These are phyloP conservation scores for Biscogniauxia mediterranea DNA, from an alignment of 2,329 filamentous ascomycete species.

Conservation along the genomic window DNA sequence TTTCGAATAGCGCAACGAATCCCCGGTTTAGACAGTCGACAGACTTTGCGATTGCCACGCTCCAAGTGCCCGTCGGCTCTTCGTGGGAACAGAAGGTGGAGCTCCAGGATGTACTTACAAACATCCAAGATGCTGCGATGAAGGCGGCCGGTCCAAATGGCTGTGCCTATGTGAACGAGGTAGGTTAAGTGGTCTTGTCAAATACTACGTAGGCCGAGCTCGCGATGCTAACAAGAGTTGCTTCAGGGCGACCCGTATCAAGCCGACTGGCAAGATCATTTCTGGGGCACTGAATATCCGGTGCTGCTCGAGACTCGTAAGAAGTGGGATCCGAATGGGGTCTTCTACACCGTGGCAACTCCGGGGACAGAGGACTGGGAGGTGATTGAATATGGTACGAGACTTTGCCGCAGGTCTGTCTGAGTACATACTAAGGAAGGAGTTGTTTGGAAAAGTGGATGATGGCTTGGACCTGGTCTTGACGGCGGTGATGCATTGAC, in stretches of 20 bases:
- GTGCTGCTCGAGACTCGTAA: slow-evolving; percentile 25
- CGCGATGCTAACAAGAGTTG: slow-evolving; percentile 5
- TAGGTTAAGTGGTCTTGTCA: slow-evolving; percentile 7
- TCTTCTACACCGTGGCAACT: slow-evolving; percentile 28
- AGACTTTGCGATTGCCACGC: slow-evolving; percentile 35
- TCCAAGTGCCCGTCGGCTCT: slow-evolving; percentile 36
- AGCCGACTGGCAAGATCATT: slow-evolving; percentile 28
- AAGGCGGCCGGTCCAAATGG: slow-evolving; percentile 37
- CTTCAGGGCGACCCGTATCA: slow-evolving; percentile 35
- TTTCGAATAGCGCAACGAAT: slow-evolving; percentile 40
- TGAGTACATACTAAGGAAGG: too few species aligned
- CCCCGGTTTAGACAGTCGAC: slow-evolving; percentile 37
- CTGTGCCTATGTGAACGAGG: slow-evolving; percentile 47
- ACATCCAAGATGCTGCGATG: slow-evolving; percentile 37
- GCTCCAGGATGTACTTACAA: slow-evolving; percentile 38
- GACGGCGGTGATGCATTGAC: too few species aligned
- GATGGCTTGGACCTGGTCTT: too few species aligned
- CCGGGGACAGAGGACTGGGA: slow-evolving; percentile 31
- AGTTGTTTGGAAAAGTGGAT: too few species aligned
- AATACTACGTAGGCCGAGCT: not conserved
- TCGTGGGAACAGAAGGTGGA: slow-evolving; percentile 42
- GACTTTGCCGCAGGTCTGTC: slow-evolving; percentile 20
- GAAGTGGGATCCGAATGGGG: slow-evolving; percentile 31
- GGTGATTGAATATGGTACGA: slow-evolving; percentile 30
- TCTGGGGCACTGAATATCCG: slow-evolving; percentile 31